A percentile compares a stretch with the other conserved stretches of the same genome.
Conservation (phyloP, 345 rosid genomes). For the Populus tremula region DNA sequence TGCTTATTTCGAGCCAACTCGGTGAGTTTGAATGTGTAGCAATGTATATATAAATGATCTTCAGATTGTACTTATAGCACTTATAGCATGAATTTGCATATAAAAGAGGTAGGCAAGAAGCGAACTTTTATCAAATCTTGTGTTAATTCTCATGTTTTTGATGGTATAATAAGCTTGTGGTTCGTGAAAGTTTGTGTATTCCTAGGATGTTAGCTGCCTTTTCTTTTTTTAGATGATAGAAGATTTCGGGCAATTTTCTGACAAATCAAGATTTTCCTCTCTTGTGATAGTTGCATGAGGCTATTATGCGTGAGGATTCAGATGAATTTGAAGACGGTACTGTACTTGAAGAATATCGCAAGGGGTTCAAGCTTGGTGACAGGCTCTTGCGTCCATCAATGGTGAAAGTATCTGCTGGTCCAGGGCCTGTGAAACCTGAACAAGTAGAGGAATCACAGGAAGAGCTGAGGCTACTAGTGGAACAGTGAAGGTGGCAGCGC, state of each 20-base stretch:
- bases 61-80: background rate
- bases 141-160: background rate
- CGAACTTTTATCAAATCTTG: background rate
- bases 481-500: conserved; percentile 22
- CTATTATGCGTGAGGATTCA: conserved; percentile 90
- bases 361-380: conserved; percentile 80
- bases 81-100: conserved; percentile 1
- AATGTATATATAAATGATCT: conserved; percentile 1
- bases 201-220: background rate
- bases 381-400: conserved; percentile 88
- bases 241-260: background rate
- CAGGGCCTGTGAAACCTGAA: conserved; percentile 69
- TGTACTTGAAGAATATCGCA: conserved; percentile 76
- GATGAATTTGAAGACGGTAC: conserved; percentile 74
- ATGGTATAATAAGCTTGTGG: background rate
- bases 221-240: background rate
- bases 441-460: conserved; percentile 27
- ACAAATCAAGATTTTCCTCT: conserved; percentile 12
- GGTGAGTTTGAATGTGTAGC: conserved; percentile 35
- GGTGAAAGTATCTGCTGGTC: conserved; percentile 99
- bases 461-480: conserved; percentile 31
- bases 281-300: conserved; percentile 74
- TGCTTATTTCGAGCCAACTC: conserved; percentile 55
- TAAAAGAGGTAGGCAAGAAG: background rate
- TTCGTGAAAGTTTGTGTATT: background rate